Base-by-base conservation (phyloP, 306 rosid species). In the Castanospermum australe region DNA sequence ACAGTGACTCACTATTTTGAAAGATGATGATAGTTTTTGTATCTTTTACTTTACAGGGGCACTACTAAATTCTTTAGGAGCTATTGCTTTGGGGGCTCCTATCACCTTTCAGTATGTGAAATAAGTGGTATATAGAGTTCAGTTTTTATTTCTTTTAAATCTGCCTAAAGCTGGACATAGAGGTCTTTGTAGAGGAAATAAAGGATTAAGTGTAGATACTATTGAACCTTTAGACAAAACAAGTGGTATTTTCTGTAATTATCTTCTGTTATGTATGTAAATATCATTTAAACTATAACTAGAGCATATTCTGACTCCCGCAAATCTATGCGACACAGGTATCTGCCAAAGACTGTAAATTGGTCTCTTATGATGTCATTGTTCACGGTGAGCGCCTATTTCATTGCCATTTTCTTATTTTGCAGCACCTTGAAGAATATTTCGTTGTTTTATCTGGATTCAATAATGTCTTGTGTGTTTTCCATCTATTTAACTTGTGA, bases 341-440 rank as follows among this genome's bases (percentile, higher is more conserved):
- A 81, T 82, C 78, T 95, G 17, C 75, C 81, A 56, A 91, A 86
- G 91, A 95, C 97, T 36, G 42, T 91, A 70, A 72, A 89, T 78
- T 95, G 94, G 97, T 89, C 96, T 66, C 86, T 92, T 30, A 78
- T 91, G 90, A 92, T 95, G 99, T 95, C 99, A 55, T 74, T 84
- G 83, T 90, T 91, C 85, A 87, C 90, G 0, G 98, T 92, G 82
- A 91, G 91, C 80, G 75, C 39, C 74, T 56, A 30, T 8, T 64
- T 17, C 51, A 15, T 62, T 38, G 24, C 48, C 48, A 25, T 74
- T 69, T 51, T 38, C 54, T 74, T 63, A 48, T 57, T 75, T 63
- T 62, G 25, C 69, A 35, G 54, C 60, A 33, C 42, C 42, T 68
- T 68, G 41, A 64, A 69, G 52, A 62, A 5, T 54, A 18, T 62